These are phyloP conservation scores for Thymus quinquecostatus DNA, from an alignment of 257 asterid genomes.

Conservation along the genomic window DNA sequence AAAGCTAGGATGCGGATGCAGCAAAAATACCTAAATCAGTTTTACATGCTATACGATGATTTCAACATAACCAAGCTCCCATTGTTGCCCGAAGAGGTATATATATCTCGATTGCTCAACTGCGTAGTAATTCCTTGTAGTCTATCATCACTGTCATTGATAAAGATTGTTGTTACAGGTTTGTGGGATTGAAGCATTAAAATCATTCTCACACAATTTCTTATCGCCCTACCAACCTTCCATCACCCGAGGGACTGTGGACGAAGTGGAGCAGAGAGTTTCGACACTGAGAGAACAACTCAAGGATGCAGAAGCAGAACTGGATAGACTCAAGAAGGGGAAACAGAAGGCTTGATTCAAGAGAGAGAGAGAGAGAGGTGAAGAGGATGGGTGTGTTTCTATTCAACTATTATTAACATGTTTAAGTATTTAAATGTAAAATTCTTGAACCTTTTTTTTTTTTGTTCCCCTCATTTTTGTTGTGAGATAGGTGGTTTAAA, in stretches of 20 bases:
- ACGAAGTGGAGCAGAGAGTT: conserved; percentile 71
- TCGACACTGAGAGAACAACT: conserved; percentile 59
- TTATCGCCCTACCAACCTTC: conserved; percentile 68
- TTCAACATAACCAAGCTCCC: conserved; percentile 92
- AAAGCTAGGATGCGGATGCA: conserved; percentile 94
- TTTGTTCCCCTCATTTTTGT: background rate
- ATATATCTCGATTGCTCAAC: background rate
- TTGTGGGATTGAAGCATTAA: conserved; percentile 85
- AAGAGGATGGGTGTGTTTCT: background rate
- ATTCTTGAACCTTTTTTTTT: background rate
- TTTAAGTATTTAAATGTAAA: background rate
- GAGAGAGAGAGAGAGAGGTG: background rate
- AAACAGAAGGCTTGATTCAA: conserved; percentile 57
- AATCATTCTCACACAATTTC: conserved; percentile 64
- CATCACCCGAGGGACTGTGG: conserved; percentile 56
- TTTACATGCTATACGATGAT: conserved; percentile 89
- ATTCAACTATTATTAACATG: background rate
- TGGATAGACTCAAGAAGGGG: conserved; percentile 72
- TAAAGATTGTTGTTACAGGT: conserved; percentile 47
- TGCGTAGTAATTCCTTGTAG: background rate
- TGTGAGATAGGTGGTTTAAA: conserved; percentile 17
- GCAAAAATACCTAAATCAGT: conserved; percentile 88
- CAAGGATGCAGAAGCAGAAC: conserved; percentile 69
- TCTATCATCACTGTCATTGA: conserved; percentile 5
- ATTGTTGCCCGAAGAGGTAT: conserved; percentile 94